Base-by-base conservation (phyloP, 306 rosid genomes). In the Astragalus membranaceus region DNA sequence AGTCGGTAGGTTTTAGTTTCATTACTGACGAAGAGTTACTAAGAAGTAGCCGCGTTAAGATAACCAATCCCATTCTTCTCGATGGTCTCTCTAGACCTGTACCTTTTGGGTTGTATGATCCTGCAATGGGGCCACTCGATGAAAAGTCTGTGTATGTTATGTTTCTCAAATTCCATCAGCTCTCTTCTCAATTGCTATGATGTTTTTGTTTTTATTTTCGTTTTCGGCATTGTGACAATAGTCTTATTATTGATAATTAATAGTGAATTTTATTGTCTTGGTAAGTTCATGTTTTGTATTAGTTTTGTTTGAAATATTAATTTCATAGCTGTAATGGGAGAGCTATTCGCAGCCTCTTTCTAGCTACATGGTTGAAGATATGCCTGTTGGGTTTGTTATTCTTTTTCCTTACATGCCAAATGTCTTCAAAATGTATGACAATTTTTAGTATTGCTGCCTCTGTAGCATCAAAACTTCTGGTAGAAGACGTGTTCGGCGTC, bases 101-200 rank as follows among this genome's bases (percentile, higher is more conserved):
- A 8, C 61, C 78, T 7, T 86, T 80, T 15, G 98, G 98, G 11
- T 79, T 91, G 20, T 94, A 94, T 78, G 98, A 94, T 73, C 88
- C 92, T 6, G 88, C 96, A 5, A 49, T 90, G 57, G 97, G 98
- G 1, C 88, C 98, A 11, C 37, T 87, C 0, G 79, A 78, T 10
- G 94, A 87, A 5, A 67, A 76, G 20, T 58, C 79, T n/a, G 52
- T 5, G 96, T 94, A 79, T 70, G 83, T 64, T 49, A 26, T 44
- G 32, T 7, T 9, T 7, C 26, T 3, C 42, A 32, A 26, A 1
- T 26, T 26, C 30, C 30, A 26, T 26, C 2, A 26, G 3, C 30
- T 26, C 4, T 26, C 30, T 26, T 23, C 8, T 10, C 26, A 23
- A 6, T 39, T 35, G 7, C 7, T 35, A 35, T 7, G 7, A 35